Percentiles rank a stretch among this genome's conserved stretches.
Conservation (phyloP, 192 early-diverging fungal genomes). For the Pecoramyces ruminantium region DNA sequence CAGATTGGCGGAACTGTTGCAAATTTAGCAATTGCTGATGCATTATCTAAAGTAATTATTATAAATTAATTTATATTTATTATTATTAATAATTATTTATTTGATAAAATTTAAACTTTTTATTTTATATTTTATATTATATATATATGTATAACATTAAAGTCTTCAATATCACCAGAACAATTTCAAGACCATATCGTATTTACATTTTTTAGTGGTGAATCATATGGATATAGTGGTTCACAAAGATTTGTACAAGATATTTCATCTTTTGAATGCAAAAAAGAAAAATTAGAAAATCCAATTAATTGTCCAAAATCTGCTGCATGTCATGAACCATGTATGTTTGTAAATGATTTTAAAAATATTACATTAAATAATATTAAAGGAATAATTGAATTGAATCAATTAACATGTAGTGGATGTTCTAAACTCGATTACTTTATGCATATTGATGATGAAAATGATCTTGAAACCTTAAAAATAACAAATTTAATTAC, state of each 20-base stretch:
- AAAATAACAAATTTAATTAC: slow-evolving; percentile 3
- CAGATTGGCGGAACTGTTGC: slow-evolving; percentile 42
- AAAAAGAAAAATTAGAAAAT: slow-evolving; percentile 10
- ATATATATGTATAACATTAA: background rate
- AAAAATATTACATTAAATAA: slow-evolving; percentile 39
- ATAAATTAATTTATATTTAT: no score
- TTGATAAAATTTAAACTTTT: no score
- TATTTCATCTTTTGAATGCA: slow-evolving; percentile 39
- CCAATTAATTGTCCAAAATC: slow-evolving; percentile 7
- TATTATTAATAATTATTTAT: no score
- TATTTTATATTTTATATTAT: no score
- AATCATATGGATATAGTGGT: slow-evolving; percentile 60
- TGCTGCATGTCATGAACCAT: slow-evolving; percentile 43
- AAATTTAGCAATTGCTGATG: slow-evolving; percentile 46
- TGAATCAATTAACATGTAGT: slow-evolving; percentile 10
- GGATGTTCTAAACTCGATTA: slow-evolving; percentile 3
- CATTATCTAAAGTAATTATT: slow-evolving; percentile 37
- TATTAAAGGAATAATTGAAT: slow-evolving; percentile 55
- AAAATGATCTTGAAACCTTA: slow-evolving; percentile 3
- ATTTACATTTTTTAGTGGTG: slow-evolving; percentile 55
- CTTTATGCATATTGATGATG: slow-evolving; percentile 23
- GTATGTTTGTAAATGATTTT: slow-evolving; percentile 41
- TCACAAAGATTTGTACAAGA: slow-evolving; percentile 68
- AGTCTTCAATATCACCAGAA: slow-evolving; percentile 21
- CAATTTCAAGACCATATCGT: slow-evolving; percentile 47